Evolutionary conservation across 2,329 filamentous ascomycete species (phyloP).

Genomic region (Bipolaris gigantea): DNA sequence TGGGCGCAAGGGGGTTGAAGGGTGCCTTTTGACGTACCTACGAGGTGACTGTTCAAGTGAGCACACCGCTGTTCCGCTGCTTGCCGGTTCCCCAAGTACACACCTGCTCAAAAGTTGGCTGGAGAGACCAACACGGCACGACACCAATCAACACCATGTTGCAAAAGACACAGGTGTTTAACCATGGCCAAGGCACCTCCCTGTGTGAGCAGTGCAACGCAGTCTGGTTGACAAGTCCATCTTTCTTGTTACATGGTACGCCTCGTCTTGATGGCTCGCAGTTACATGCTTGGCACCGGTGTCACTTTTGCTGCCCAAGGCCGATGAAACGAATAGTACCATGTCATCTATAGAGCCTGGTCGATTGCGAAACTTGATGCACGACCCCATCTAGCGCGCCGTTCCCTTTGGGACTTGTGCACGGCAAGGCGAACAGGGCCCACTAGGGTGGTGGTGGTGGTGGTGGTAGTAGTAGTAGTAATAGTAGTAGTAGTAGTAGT

Average conservation of each 20-base stretch:
- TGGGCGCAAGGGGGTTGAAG: too few relatives aligned
- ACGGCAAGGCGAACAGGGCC: background rate
- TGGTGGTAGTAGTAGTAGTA: too few relatives aligned
- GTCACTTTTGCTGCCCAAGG: conserved; percentile 3
- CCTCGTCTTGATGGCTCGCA: background rate
- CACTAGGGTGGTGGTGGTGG: background rate
- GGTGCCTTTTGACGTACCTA: too few relatives aligned
- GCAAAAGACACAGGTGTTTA: background rate
- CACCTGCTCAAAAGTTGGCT: too few relatives aligned
- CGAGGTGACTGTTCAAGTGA: too few relatives aligned
- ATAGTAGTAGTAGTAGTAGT: too few relatives aligned
- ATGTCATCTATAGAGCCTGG: background rate
- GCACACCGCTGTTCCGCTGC: too few relatives aligned
- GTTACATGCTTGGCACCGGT: background rate
- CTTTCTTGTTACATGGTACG: conserved; percentile 6
- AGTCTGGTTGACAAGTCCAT: conserved; percentile 9
- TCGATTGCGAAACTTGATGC: background rate
- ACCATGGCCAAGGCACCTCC: background rate
- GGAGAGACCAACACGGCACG: too few relatives aligned
- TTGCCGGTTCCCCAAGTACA: too few relatives aligned
- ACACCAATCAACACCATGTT: too few relatives aligned
- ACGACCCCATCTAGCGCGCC: too few relatives aligned
- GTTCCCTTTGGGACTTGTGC: background rate
- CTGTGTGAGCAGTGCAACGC: background rate
- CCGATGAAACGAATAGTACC: background rate